Evolutionary conservation across 2,329 filamentous ascomycete species (phyloP), one percentile per base, ranked within the genome.

Genomic region (Parafenestella ontariensis): DNA sequence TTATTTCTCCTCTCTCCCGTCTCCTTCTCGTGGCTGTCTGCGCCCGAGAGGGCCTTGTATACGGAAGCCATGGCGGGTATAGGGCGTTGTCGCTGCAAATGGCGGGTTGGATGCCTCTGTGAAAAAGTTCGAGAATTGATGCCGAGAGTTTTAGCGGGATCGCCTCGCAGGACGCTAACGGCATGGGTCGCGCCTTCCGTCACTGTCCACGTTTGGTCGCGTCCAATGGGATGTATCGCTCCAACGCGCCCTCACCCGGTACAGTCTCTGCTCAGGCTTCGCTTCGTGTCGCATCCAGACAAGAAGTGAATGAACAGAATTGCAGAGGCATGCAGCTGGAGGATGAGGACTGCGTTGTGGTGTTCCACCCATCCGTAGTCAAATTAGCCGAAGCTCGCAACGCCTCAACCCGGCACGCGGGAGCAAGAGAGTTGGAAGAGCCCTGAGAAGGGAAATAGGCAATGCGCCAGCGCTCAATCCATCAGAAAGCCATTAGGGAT

Each of bases 21-120:
- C 9, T 68, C 67, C 56, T 71, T 72, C 37, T 74, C 69, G 37
- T 76, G 77, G 46, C 69, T 65, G 60, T 76, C 73, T 3, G 70
- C 61, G 45, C 78, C 78, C 6, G 80, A 81, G 33, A 85, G 72
- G 1, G 82, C 79, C 62, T 85, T 85, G 78, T 85, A 85, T 52
- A 85, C 82, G 28, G 83, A 76, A 29, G 83, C 80, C 83, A 85
- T 85, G 53, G 61, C 64, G 63, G 50, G 34, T 45, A 37, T 24
- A 42, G 46, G 39, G 24, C 49, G 63, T 53, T 60, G 54, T 48
- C 52, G 58, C 20, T 48, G 63, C 50, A 37, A 46, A 55, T 40
- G 58, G 52, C 46, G 47, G 50, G 46, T 44, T 52, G 46, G 51
- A 34, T 39, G 47, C 47, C 45, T 52, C 50, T 52, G 48, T 26